Evolutionary conservation across 2,329 filamentous ascomycete genomes (phyloP), one percentile per base, ranked within the genome.

Genomic region (Ascocoryne sarcoides): DNA sequence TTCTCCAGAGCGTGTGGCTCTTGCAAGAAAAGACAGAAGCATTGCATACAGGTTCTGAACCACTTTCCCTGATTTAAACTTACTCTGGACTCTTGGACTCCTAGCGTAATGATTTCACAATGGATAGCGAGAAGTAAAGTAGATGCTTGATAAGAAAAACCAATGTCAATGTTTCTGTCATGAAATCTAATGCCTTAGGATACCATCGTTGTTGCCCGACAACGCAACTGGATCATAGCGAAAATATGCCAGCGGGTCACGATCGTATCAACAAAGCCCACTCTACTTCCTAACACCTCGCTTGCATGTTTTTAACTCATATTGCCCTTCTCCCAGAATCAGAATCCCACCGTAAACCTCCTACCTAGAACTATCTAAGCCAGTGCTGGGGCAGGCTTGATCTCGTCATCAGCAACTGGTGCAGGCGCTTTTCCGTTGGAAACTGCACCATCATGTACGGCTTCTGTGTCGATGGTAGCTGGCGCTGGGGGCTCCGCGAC

Each of bases 381-480:
- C 15, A 42, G 32, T 35, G 46, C 54, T 37, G 50, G 47, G 20
- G 48, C 51, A 36, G 44, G 14, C 40, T 53, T 45, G 21, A 53
- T 51, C 35, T 53, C 49, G 32, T 52, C 51, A 20, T 33, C 45
- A 32, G 39, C 42, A 19, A 39, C 40, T 31, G 40, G 40, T 23
- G 43, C 40, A 12, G 41, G 40, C 21, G 51, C 45, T 36, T 43
- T 46, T 33, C 37, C 45, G 17, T 45, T 46, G 18, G 36, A 43
- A 8, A 37, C 51, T 37, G 52, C 49, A 23, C 47, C 45, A 47
- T 52, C 37, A 46, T 34, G 15, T 15, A 34, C 3, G 16, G 19
- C 15, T 18, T 51, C 34, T 46, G 65, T 67, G 56, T 65, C 56
- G 29, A 67, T 34, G 19, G 19, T 17, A 32, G 14, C 17, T 12